These are phyloP conservation scores for Cercophora newfieldiana DNA, from an alignment of 495 filamentous ascomycete species.

Conservation along the genomic window DNA sequence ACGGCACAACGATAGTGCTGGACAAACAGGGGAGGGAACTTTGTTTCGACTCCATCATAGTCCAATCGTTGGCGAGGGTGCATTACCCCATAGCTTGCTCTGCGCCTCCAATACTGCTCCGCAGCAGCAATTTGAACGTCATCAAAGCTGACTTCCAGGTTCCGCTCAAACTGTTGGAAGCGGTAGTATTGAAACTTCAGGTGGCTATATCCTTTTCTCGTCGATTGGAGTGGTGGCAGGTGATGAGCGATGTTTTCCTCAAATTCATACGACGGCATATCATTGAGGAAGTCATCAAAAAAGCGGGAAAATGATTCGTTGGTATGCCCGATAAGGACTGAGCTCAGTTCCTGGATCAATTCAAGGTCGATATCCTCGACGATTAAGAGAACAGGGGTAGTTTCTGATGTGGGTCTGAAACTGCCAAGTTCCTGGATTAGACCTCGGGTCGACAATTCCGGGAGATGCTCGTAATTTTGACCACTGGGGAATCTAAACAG, in stretches of 20 bases:
- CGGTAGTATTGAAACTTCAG: background rate
- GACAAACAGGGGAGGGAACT: background rate
- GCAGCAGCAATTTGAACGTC: background rate
- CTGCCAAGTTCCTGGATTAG: too few relatives aligned
- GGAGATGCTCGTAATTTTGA: too few relatives aligned
- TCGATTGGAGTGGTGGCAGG: background rate
- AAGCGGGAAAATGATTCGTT: background rate
- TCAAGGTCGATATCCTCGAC: too few relatives aligned
- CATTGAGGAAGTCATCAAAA: background rate
- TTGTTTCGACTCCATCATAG: background rate
- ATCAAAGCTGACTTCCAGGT: background rate
- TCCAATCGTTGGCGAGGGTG: background rate
- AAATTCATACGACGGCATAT: background rate
- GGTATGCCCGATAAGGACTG: background rate
- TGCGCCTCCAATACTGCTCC: background rate
- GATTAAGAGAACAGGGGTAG: too few relatives aligned
- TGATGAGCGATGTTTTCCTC: background rate
- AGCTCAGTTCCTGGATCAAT: too few relatives aligned
- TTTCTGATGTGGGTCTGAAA: too few relatives aligned
- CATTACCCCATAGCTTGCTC: background rate
- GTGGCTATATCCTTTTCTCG: background rate
- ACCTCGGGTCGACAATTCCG: too few relatives aligned
- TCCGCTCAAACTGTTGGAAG: background rate
- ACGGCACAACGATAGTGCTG: background rate
- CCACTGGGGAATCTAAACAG: too few relatives aligned